A percentile compares a stretch with the other conserved stretches of the same genome.
Evolutionary conservation across 2,329 filamentous ascomycete genomes (phyloP).

Genomic region (Stachybotrys chlorohalonatus): DNA sequence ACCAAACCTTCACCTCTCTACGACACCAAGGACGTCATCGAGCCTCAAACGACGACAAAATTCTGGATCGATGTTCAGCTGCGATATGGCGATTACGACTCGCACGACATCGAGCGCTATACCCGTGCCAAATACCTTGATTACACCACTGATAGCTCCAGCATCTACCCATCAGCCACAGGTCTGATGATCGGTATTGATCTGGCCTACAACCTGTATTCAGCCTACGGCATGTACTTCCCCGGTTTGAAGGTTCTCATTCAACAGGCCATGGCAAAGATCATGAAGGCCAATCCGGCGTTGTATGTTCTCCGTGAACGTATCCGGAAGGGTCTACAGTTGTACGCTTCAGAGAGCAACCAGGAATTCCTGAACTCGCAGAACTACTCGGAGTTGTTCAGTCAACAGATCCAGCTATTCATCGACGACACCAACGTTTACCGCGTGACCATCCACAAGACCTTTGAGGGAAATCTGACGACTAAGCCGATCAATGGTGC

Average conservation of each 20-base stretch:
- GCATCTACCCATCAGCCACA: constrained; percentile 94
- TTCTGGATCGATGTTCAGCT: constrained; percentile 98
- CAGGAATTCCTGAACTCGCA: constrained; percentile 99
- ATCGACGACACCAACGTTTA: constrained; percentile 99
- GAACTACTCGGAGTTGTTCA: constrained; percentile 98
- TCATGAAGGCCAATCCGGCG: constrained; percentile 98
- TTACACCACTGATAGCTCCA: constrained; percentile 98
- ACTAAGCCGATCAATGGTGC: constrained; percentile 99
- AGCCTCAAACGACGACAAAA: constrained; percentile 91
- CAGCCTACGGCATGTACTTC: constrained; percentile 97
- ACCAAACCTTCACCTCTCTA: constrained; percentile 87
- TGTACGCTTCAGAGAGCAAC: constrained; percentile 97
- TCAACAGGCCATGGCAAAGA: constrained; percentile 98
- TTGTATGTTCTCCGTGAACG: constrained; percentile 94
- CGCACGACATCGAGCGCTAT: constrained; percentile 96
- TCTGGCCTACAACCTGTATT: constrained; percentile 96
- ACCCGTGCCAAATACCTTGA: constrained; percentile 96
- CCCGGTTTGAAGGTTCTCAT: constrained; percentile 90
- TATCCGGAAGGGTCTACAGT: constrained; percentile 94
- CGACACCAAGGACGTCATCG: constrained; percentile 93
- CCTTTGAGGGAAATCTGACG: constrained; percentile 96
- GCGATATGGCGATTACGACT: constrained; percentile 96
- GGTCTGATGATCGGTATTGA: constrained; percentile 98
- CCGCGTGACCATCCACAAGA: constrained; percentile 99
- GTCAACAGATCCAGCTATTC: constrained; percentile 97